Base-by-base conservation (phyloP, 1,284 basidiomycete genomes). In the Rhodotorula sp. region DNA sequence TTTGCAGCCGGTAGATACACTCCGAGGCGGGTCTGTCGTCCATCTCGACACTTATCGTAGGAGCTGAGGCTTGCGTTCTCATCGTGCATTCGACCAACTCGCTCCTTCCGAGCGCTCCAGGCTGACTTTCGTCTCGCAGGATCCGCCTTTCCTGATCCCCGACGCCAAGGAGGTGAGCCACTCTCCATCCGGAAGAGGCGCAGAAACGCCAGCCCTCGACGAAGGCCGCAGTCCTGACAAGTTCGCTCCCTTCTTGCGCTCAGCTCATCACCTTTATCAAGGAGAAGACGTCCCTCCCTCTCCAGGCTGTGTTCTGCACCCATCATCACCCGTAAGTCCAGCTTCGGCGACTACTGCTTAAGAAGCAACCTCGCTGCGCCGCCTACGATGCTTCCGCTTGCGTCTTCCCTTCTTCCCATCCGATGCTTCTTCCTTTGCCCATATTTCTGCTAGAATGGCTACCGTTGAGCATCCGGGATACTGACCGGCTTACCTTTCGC, bases 31-130 rank as follows among this genome's bases (percentile, higher is more conserved):
- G 61, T 5, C 44, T 68, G 4, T 46, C 37, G 25, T 68, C 66
- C 17, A 63, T 62, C 61, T 63, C 66, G 19, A 44, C 66, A 17
- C 66, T 68, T 50, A 62, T 68, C 41, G 61, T 68, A 29, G 66
- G 66, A 29, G 34, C 32, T 3, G 55, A 60, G 15, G 50, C 58
- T 4, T 46, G 29, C 36, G 48, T 67, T 5, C 41, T 61, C 39
- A 67, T 61, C 44, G 60, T 61, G 41, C 34, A 48, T 61, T n/a
- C n/a, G n/a, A n/a, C n/a, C 32, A 6, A 3, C 22, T 34, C 19
- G 10, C 39, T 6, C 1, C 17, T 15, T 41, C 39, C 39, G 15
- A 22, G 37, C 10, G 15, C 29, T 17, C 25, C 51, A 10, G 10
- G 51, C 29, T 29, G n/a, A 32, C 51, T 53, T 10, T 29, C 58